Evolutionary conservation across 2,329 filamentous ascomycete genomes (phyloP).

Genomic region (Zopfia rhizophila): DNA sequence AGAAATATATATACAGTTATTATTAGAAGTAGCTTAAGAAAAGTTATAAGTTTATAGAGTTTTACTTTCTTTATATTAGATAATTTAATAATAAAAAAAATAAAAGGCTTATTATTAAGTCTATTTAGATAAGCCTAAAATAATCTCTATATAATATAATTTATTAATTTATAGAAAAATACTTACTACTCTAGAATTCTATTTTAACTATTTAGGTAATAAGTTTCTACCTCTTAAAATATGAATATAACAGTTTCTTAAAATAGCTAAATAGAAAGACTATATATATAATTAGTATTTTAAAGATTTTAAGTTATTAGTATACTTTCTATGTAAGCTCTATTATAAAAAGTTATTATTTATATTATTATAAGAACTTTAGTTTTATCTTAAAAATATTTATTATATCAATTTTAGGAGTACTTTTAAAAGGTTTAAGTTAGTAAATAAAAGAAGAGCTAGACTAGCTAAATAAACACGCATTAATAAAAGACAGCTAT

Average conservation of each 20-base stretch:
- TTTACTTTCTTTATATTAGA: slow-evolving; percentile 17
- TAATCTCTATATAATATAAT: slow-evolving; percentile 12
- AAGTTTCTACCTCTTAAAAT: slow-evolving; percentile 18
- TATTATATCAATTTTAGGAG: slow-evolving; percentile 18
- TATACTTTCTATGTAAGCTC: slow-evolving; percentile 20
- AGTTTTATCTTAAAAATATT: slow-evolving; percentile 22
- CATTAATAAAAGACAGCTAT: slow-evolving; percentile 13
- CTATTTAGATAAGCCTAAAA: slow-evolving; percentile 23
- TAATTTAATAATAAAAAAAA: slow-evolving; percentile 14
- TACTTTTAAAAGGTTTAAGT: slow-evolving; percentile 20
- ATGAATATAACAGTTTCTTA: slow-evolving; percentile 11
- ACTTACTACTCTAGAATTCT: slow-evolving; percentile 17
- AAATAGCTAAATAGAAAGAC: slow-evolving; percentile 19
- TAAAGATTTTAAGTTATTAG: slow-evolving; percentile 20
- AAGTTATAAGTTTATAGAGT: slow-evolving; percentile 16
- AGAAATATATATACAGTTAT: slow-evolving; percentile 18
- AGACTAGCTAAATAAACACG: slow-evolving; percentile 9
- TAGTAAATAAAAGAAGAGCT: slow-evolving; percentile 14
- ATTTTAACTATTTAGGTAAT: slow-evolving; percentile 18
- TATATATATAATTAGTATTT: slow-evolving; percentile 21
- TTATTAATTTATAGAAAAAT: slow-evolving; percentile 19
- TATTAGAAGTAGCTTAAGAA: slow-evolving; percentile 17
- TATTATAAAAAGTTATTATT: slow-evolving; percentile 20
- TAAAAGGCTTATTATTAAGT: slow-evolving; percentile 19
- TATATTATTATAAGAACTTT: slow-evolving; percentile 17